A percentile compares a stretch with the other conserved stretches of the same genome.
Conservation (phyloP, 2,329 filamentous ascomycete species). For the Lecanicillium sp. region DNA sequence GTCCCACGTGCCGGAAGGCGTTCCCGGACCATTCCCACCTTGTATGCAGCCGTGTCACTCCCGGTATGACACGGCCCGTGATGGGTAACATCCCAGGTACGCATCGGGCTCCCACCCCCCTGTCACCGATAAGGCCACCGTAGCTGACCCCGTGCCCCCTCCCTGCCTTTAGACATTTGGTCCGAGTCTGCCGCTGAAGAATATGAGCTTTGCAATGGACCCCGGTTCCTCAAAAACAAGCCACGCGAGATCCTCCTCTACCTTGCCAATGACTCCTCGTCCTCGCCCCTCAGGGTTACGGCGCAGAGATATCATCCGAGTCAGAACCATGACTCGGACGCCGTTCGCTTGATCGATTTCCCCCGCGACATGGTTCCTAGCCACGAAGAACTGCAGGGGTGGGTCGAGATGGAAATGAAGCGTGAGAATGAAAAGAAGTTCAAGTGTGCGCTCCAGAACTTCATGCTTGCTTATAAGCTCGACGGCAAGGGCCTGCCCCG, state of each 20-base stretch:
- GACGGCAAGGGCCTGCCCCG: slow-evolving; percentile 33
- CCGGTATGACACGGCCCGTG: slow-evolving; percentile 32
- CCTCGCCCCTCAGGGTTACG: slow-evolving; percentile 33
- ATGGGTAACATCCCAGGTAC: slow-evolving; percentile 34
- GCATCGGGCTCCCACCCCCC: slow-evolving; percentile 17
- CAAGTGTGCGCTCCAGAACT: slow-evolving; percentile 29
- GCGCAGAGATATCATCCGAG: slow-evolving; percentile 33
- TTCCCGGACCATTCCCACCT: slow-evolving; percentile 36
- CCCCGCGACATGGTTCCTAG: slow-evolving; percentile 32
- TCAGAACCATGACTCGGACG: slow-evolving; percentile 25
- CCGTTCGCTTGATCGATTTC: slow-evolving; percentile 31
- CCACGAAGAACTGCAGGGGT: slow-evolving; percentile 28
- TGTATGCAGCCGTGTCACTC: slow-evolving; percentile 34
- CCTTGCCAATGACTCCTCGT: slow-evolving; percentile 29
- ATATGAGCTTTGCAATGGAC: slow-evolving; percentile 27
- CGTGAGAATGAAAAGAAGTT: slow-evolving; percentile 29
- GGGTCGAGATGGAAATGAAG: slow-evolving; percentile 34
- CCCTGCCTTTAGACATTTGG: slow-evolving; percentile 30
- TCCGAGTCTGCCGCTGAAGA: slow-evolving; percentile 30
- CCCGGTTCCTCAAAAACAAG: slow-evolving; percentile 32
- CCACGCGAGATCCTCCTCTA: slow-evolving; percentile 31
- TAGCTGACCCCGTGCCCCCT: slow-evolving; percentile 6
- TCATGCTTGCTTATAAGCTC: slow-evolving; percentile 31
- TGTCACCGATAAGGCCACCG: slow-evolving; percentile 2
- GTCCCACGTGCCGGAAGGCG: slow-evolving; percentile 35